phyloP scores from a whole-genome alignment of 306 rosid genomes.

The Sphenostylis stenocarpa region DNA sequence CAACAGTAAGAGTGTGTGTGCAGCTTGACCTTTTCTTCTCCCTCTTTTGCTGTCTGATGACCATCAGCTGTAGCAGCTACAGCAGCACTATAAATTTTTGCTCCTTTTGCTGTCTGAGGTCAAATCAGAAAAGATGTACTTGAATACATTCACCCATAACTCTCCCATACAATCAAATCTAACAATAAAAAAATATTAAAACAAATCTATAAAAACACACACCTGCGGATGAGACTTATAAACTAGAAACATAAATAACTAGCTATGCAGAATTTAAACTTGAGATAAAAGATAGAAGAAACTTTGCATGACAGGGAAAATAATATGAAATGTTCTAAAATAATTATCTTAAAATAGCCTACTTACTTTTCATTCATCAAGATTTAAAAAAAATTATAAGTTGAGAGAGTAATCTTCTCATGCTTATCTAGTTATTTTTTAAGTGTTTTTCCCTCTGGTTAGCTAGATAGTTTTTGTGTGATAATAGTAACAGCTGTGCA shows the following conservation, averaged over 20 bases:
- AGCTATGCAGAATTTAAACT: background rate
- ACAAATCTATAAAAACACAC: background rate
- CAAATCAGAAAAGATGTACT: slow-evolving; percentile 19
- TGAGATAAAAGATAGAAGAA: slow-evolving; percentile 12
- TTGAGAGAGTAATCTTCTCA: background rate
- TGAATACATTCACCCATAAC: background rate
- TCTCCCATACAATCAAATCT: background rate
- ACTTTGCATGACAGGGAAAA: background rate
- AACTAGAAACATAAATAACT: background rate
- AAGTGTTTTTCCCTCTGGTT: background rate
- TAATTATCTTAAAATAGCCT: background rate
- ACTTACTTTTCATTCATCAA: background rate
- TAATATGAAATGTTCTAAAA: background rate
- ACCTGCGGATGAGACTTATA: background rate
- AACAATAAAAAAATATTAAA: background rate
- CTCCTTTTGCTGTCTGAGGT: slow-evolving; percentile 89
- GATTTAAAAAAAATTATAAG: background rate
- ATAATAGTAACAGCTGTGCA: background rate
- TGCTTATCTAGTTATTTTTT: background rate
- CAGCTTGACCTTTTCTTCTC: slow-evolving; percentile 90
- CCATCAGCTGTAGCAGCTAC: slow-evolving; percentile 88
- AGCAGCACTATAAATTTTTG: slow-evolving; percentile 88
- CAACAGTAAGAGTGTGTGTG: slow-evolving; percentile 96
- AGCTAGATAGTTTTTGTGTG: background rate
- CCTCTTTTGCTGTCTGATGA: slow-evolving; percentile 59